Evolutionary conservation across 1,284 basidiomycete genomes (phyloP).

Genomic region (Leccinum glutinopallens): DNA sequence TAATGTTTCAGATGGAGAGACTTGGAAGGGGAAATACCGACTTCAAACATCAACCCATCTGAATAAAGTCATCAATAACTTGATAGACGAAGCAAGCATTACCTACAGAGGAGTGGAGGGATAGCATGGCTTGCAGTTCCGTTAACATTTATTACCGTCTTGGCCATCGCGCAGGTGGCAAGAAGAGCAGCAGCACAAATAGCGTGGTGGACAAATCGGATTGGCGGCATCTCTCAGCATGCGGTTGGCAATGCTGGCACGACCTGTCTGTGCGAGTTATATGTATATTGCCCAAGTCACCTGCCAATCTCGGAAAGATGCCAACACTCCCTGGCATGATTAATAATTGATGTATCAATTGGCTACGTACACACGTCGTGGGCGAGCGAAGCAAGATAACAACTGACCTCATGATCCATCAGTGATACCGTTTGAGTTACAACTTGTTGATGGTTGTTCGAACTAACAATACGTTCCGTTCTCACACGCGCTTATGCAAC

Average conservation of each 20-base stretch:
- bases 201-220: not conserved
- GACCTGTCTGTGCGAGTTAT: not conserved
- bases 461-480: no score
- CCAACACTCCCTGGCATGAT: not conserved
- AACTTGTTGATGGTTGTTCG: no score
- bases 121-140: constrained; percentile 51
- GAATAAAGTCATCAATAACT: constrained; percentile 6
- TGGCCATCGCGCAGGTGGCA: constrained; percentile 11
- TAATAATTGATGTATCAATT: not conserved
- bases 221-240: not conserved
- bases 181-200: constrained; percentile 3
- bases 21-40: constrained; percentile 23
- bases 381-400: not conserved
- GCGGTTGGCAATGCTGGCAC: not conserved
- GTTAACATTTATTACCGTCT: constrained; percentile 45
- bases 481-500: no score
- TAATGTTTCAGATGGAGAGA: constrained; percentile 3
- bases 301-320: not conserved
- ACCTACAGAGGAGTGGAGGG: constrained; percentile 54
- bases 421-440: no score
- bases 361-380: not conserved
- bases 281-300: not conserved
- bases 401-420: not conserved
- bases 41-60: constrained; percentile 64
- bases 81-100: not conserved